Conservation (phyloP, 2,329 filamentous ascomycete genomes). For the Alternaria tenuissima region DNA sequence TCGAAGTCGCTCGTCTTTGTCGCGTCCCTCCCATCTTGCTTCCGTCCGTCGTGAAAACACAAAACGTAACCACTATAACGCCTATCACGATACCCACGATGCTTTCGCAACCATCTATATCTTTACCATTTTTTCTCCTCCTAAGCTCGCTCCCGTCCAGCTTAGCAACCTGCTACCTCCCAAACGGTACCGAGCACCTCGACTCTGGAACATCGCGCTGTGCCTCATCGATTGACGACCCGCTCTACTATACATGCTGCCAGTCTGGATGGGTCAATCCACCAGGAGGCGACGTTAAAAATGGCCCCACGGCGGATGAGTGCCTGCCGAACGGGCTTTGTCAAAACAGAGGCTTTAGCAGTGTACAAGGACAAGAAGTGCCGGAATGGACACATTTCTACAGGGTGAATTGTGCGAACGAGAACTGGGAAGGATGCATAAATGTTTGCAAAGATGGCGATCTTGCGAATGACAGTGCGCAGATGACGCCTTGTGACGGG, state of each 20-base stretch:
- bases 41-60: neutral
- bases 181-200: constrained; percentile 9
- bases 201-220: constrained; percentile 8
- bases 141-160: neutral
- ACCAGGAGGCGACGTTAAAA: constrained; percentile 11
- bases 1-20: neutral
- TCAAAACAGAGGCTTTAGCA: constrained; percentile 14
- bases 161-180: constrained; percentile 9
- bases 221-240: constrained; percentile 2
- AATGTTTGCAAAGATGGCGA: constrained; percentile 18
- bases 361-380: neutral
- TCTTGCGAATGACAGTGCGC: neutral
- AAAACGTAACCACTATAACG: neutral
- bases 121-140: neutral
- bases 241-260: constrained; percentile 20
- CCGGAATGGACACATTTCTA: constrained; percentile 15
- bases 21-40: neutral
- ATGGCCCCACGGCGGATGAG: constrained; percentile 17
- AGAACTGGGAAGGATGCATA: constrained; percentile 17
- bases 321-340: constrained; percentile 27
- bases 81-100: neutral
- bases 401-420: constrained; percentile 16
- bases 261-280: constrained; percentile 10
- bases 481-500: constrained; percentile 24
- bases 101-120: neutral